Percentiles rank a stretch among this genome's conserved stretches.
phyloP scores from a whole-genome alignment of 768 basidiomycete species.

The Xerocomellus dryophilus region DNA sequence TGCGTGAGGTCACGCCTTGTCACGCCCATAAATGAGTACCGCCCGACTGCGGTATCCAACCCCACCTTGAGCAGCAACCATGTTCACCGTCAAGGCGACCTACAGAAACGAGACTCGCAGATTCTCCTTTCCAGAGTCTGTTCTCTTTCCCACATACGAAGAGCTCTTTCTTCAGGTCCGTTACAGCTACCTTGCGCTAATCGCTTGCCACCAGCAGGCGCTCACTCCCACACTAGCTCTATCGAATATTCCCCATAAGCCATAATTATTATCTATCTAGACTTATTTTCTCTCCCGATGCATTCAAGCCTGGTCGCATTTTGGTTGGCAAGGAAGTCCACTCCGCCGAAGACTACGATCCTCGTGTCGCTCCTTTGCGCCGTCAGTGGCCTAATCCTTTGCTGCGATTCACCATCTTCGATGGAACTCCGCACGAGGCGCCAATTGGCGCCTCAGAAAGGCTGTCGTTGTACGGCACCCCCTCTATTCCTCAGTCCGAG shows the following conservation, averaged over 20 bases:
- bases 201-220: slow-evolving; percentile 5
- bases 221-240: slow-evolving; percentile 48
- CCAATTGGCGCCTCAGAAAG: slow-evolving; percentile 15
- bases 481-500: not conserved
- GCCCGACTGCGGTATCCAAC: slow-evolving; percentile 16
- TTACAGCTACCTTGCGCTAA: slow-evolving; percentile 12
- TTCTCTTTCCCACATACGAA: slow-evolving; percentile 59
- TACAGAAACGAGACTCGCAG: slow-evolving; percentile 69
- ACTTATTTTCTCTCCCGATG: slow-evolving; percentile 66
- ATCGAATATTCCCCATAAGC: slow-evolving; percentile 64
- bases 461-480: slow-evolving; percentile 4
- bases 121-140: slow-evolving; percentile 50
- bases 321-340: slow-evolving; percentile 61
- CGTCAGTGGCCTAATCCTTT: slow-evolving; percentile 56
- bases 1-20: slow-evolving; percentile 15
- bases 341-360: slow-evolving; percentile 55
- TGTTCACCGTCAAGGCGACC: slow-evolving; percentile 80
- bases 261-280: slow-evolving; percentile 60
- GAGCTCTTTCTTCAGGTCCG: slow-evolving; percentile 64
- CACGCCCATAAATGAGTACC: slow-evolving; percentile 20
- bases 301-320: slow-evolving; percentile 51
- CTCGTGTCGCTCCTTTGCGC: slow-evolving; percentile 47
- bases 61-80: slow-evolving; percentile 34
- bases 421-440: slow-evolving; percentile 44
- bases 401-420: slow-evolving; percentile 60